A percentile compares a stretch with the other conserved stretches of the same genome.
Conservation (phyloP, 768 basidiomycete genomes). For the Lactifluus rugatus region DNA sequence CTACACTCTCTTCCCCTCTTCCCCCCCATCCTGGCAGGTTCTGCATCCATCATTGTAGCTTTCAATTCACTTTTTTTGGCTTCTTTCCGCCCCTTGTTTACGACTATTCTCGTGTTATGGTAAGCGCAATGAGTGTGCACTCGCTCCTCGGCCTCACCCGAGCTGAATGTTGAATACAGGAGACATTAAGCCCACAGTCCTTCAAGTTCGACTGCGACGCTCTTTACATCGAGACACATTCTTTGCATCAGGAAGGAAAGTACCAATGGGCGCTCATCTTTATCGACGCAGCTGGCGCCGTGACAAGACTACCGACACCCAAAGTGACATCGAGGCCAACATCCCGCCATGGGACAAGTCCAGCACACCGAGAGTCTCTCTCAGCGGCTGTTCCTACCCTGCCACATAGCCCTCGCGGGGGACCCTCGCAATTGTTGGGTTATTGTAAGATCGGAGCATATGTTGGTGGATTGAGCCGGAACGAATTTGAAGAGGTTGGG, state of each 20-base stretch:
- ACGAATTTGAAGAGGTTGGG: slow-evolving; percentile 15
- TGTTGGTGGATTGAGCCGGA: slow-evolving; percentile 5
- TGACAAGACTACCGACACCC: slow-evolving; percentile 9
- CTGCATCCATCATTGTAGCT: neutral
- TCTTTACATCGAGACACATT: slow-evolving; percentile 19
- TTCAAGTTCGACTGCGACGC: slow-evolving; percentile 18
- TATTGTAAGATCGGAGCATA: slow-evolving; percentile 18
- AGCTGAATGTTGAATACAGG: neutral
- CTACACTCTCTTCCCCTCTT: neutral
- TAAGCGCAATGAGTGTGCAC: neutral
- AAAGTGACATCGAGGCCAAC: slow-evolving; percentile 11
- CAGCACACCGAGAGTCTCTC: slow-evolving; percentile 11
- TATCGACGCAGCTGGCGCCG: slow-evolving; percentile 9
- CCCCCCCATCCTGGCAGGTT: neutral
- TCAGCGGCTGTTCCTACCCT: neutral
- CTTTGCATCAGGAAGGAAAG: slow-evolving; percentile 17
- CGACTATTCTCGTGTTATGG: slow-evolving; percentile 4
- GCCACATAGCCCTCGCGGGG: neutral
- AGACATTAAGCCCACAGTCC: slow-evolving; percentile 11
- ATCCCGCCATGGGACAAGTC: slow-evolving; percentile 4
- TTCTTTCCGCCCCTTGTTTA: neutral
- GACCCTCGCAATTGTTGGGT: slow-evolving; percentile 13
- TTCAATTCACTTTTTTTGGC: neutral
- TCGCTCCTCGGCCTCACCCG: neutral
- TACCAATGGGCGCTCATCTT: slow-evolving; percentile 18